Percentiles rank a stretch among this genome's conserved stretches.
These are phyloP conservation scores for Quercus gilva DNA, from an alignment of 306 rosid genomes.

Conservation along the genomic window DNA sequence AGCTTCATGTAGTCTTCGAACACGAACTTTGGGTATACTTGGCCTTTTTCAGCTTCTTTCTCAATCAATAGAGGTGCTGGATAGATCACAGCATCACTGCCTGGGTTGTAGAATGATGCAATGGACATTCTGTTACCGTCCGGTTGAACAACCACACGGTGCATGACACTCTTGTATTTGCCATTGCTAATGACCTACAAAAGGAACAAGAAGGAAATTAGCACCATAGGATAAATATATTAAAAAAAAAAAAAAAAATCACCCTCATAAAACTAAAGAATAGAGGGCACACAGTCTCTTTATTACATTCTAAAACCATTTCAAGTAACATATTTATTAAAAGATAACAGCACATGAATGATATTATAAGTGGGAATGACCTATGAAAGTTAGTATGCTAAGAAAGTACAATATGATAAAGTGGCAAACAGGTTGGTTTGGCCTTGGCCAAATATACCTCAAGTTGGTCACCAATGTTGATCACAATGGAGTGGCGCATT, in stretches of 20 bases:
- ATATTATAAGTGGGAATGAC: background rate
- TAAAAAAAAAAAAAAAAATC: too few species aligned
- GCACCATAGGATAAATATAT: background rate
- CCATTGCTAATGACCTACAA: constrained; percentile 84
- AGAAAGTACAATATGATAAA: too few species aligned
- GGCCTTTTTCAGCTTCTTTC: constrained; percentile 39
- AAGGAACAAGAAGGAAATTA: background rate
- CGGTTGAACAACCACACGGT: constrained; percentile 71
- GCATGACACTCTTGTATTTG: constrained; percentile 83
- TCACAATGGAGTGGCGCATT: constrained; percentile 89
- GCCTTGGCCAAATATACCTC: constrained; percentile 48
- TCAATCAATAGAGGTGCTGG: constrained; percentile 79
- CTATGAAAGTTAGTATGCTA: background rate
- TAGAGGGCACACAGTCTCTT: too few species aligned
- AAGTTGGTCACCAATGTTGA: constrained; percentile 97
- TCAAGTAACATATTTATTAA: background rate
- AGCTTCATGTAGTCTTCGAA: constrained; percentile 98
- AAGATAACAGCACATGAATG: background rate
- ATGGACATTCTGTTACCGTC: constrained; percentile 87
- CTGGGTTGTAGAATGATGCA: constrained; percentile 95
- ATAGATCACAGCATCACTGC: constrained; percentile 72
- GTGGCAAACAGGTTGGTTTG: too few species aligned
- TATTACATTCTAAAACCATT: background rate
- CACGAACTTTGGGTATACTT: constrained; percentile 78
- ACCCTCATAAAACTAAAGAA: too few species aligned